Evolutionary conservation across 371 early-diverging fungal genomes (phyloP), one percentile per base, ranked within the genome.

Genomic region (Mortierella sp.): DNA sequence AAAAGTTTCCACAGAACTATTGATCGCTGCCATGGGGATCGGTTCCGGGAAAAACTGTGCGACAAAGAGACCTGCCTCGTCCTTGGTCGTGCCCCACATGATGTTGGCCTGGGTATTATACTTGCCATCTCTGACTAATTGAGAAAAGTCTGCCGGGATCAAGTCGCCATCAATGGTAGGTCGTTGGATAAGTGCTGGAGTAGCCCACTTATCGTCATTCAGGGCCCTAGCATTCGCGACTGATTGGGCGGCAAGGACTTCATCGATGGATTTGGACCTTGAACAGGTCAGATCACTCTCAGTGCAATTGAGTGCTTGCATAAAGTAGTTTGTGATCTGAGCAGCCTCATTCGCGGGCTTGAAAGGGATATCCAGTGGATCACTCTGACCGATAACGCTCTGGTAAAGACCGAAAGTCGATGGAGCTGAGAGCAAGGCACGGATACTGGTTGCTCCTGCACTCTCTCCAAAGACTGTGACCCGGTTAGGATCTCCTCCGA

Each of bases 381-480:
- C 66, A 55, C 66, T 69, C 60, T 75, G 51, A 9, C 66, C 58
- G 28, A 75, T 75, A 7, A 70, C 75, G 23, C 50, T 60, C 23
- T 70, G 67, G 48, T 70, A 75, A 7, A 75, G 64, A 2, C 60
- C 64, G 1, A 29, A 70, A 0, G 75, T 25, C 0, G 66, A 59
- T 14, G 75, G 70, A 18, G 67, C 66, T 0, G 75, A 75, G 25
- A 75, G 67, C n/a, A 75, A 57, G 30, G 68, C 71, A 18, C 71
- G 80, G 55, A 80, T 67, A n/a, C 82, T 82, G 53, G 66, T 69
- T 0, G 83, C 85, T 19, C 87, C 87, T 4, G 87, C 84, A 43
- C 82, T 81, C 53, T 84, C 80, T 0, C 87, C 87, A 45, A 81
- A 75, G 19, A 84, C 63, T 1, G 83, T 83, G 30, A 84, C 75